A percentile compares a stretch with the other conserved stretches of the same genome.
Conservation (phyloP, 345 rosid species). For the Gossypium arboreum region DNA sequence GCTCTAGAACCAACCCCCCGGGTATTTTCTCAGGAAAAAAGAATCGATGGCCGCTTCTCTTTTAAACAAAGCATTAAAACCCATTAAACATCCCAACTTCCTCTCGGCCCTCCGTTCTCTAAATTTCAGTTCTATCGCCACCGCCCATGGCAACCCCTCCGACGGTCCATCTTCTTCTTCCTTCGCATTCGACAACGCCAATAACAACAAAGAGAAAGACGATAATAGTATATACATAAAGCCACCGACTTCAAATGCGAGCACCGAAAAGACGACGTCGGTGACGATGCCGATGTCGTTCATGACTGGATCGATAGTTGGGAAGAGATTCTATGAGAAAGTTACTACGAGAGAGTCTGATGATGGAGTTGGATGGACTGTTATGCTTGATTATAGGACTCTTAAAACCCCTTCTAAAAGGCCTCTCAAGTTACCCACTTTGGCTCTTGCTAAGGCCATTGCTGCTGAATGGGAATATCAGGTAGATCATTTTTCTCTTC, state of each 20-base stretch:
- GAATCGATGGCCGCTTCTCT: constrained; percentile 40
- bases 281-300: constrained; percentile 89
- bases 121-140: constrained; percentile 37
- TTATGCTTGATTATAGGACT: constrained; percentile 95
- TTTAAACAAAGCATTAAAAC: constrained; percentile 38
- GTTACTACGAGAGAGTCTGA: constrained; percentile 84
- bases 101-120: constrained; percentile 24
- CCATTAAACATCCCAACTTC: constrained; percentile 24
- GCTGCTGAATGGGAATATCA: constrained; percentile 97
- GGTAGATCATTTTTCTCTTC: constrained; percentile 33
- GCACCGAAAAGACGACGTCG: constrained; percentile 27
- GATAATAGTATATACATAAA: constrained; percentile 43
- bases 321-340: constrained; percentile 73
- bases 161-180: constrained; percentile 47
- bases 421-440: constrained; percentile 70
- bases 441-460: constrained; percentile 80
- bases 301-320: constrained; percentile 92
- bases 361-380: constrained; percentile 88
- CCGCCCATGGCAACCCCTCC: constrained; percentile 32
- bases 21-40: neutral
- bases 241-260: constrained; percentile 31
- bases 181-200: constrained; percentile 38
- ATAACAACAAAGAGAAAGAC: constrained; percentile 20
- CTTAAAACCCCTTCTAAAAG: constrained; percentile 84
- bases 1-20: neutral